Evolutionary conservation across 331 rosid species (phyloP).

Genomic region (Erythrophleum ivorense): DNA sequence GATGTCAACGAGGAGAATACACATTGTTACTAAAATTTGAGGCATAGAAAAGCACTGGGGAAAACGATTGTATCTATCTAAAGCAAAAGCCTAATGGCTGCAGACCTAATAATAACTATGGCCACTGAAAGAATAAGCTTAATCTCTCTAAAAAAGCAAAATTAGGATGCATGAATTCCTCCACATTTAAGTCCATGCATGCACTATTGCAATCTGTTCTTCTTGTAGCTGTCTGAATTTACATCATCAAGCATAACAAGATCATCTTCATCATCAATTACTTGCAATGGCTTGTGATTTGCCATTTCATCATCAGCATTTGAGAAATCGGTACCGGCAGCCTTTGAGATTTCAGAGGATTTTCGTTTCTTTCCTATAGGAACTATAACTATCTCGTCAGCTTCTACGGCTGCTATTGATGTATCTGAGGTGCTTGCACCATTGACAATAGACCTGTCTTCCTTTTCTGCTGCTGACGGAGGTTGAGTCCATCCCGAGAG

Average conservation of each 20-base stretch:
- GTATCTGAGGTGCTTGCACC: conserved; percentile 64
- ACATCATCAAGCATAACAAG: conserved; percentile 59
- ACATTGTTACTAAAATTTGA: conserved; percentile 36
- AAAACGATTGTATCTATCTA: conserved; percentile 34
- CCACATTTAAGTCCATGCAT: conserved; percentile 31
- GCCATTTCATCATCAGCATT: conserved; percentile 40
- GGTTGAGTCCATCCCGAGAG: conserved; percentile 89
- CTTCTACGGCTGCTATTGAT: conserved; percentile 33
- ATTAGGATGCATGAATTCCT: conserved; percentile 53
- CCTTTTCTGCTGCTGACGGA: conserved; percentile 51
- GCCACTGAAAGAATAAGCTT: conserved; percentile 65
- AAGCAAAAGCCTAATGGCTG: conserved; percentile 46
- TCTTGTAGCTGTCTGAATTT: conserved; percentile 57
- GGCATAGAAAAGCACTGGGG: conserved; percentile 18
- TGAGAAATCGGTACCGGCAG: conserved; percentile 30
- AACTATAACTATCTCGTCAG: conserved; percentile 51
- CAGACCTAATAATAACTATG: conserved; percentile 53
- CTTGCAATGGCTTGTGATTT: conserved; percentile 55
- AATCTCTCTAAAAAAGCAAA: conserved; percentile 75
- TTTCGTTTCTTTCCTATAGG: conserved; percentile 64
- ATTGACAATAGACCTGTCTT: conserved; percentile 57
- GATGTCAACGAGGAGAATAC: conserved; percentile 38
- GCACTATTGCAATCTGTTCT: conserved; percentile 62
- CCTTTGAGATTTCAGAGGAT: conserved; percentile 47
- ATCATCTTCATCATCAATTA: conserved; percentile 79